Evolutionary conservation across 176 grass and related monocot species (phyloP), one percentile per base, ranked within the genome.

Genomic region (Stipa capillata): DNA sequence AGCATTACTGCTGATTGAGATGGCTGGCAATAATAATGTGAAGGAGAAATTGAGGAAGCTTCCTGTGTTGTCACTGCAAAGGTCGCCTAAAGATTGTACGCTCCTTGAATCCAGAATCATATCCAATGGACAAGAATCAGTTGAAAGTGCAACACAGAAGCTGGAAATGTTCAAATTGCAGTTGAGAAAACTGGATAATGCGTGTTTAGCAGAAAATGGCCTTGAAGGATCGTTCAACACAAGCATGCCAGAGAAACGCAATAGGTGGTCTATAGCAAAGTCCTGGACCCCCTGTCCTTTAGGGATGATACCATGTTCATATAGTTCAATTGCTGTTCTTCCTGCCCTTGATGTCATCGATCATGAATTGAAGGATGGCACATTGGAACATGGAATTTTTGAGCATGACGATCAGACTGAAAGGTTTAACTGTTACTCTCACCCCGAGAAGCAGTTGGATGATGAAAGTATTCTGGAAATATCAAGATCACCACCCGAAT

Each of bases 301-400:
- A 48, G 90, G 92, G 32, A 94, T 90, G 84, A 17, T 94, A 77
- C 87, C 95, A 4, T 98, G 92, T 67, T 94, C 85, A 63, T 94
- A 89, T 87, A 98, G 92, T 89, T 98, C 90, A 65, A 91, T 78
- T 87, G 73, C 83, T 70, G 81, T 98, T 77, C 85, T 93, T 81
- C 90, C 88, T 44, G 51, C 58, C 57, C 86, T 91, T 43, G 87
- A 91, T 84, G 58, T 36, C 12, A 4, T 63, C 3, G 31, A 72
- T 74, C 32, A 36, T 76, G 70, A 43, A 49, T 21, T 23, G 0
- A 57, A 89, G 28, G 29, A 41, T 33, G 28, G 11, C 34, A 39
- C 29, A 27, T 31, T 28, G 72, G 64, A 63, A 74, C 77, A 85
- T 84, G 54, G 31, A 21, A 72, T 41, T 49, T 37, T 62, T 42